Base-by-base conservation (phyloP, 768 basidiomycete species). In the Amanita subjunquillea region DNA sequence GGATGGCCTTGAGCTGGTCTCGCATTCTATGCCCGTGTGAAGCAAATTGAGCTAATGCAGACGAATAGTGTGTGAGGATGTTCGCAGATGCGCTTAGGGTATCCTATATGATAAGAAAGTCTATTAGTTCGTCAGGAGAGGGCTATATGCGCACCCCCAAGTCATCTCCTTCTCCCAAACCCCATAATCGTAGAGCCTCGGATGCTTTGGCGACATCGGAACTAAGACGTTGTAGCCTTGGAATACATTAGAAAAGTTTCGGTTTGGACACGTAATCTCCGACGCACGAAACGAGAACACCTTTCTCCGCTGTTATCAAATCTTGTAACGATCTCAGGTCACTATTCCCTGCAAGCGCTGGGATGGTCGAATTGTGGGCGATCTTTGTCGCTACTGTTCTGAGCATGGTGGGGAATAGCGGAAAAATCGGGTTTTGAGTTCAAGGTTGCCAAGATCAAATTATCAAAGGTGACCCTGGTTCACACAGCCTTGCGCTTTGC, bases 221-320 rank as follows among this genome's bases (percentile, higher is more conserved):
- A 41, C 80, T 82, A 5, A 91, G 73, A 57, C 74, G 82, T 60
- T 83, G 84, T 39, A 87, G 57, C 30, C 84, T 87, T 46, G 37
- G 30, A n/a, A 40, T 2, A 50, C 43, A 8, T n/a, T 41, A 30
- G 17, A 20, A 20, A 36, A 37, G 30, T 30, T 30, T 30, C n/a
- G 43, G 51, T 36, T 12, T 36, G 20, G 6, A 50, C 30, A 27
- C 43, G 15, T 42, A 32, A 40, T n/a, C 8, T 32, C 51, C 15
- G 17, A 65, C 64, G 27, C 47, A 91, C 89, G 86, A 78, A 45
- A 74, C 68, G 29, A 94, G 72, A 6, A 94, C 82, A 6, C 77
- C 69, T 70, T 97, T 97, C 68, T 96, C 92, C 1, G 87, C 79
- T 2, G 81, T 85, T 52, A 97, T 97, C 56, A 95, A 74, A 61